These are phyloP conservation scores for Boechera retrofracta DNA, from an alignment of 345 rosid species.

Conservation along the genomic window DNA sequence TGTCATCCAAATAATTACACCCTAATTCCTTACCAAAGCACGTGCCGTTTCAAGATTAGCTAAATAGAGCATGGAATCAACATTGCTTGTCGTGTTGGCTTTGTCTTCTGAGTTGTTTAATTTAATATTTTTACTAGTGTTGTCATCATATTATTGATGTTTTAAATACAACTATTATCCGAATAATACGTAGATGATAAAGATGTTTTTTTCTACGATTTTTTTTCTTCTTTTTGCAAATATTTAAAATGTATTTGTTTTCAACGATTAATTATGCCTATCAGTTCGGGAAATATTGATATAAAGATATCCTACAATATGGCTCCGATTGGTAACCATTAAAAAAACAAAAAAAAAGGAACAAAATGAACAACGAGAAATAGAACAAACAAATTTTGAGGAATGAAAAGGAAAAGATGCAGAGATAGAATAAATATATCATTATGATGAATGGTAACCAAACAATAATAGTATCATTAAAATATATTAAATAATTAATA, in stretches of 20 bases:
- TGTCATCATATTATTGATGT: slow-evolving; percentile 4
- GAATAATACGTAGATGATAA: neutral
- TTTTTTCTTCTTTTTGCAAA: neutral
- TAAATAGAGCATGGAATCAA: slow-evolving; percentile 39
- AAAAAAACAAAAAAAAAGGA: too few relatives aligned
- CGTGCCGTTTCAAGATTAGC: slow-evolving; percentile 35
- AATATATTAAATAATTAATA: too few relatives aligned
- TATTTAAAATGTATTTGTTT: neutral
- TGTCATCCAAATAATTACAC: slow-evolving; percentile 27
- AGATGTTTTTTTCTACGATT: neutral
- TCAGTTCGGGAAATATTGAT: neutral
- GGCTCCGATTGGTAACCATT: too few relatives aligned
- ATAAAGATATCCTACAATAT: neutral
- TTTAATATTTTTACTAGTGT: slow-evolving; percentile 1
- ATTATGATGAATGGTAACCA: too few relatives aligned
- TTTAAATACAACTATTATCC: neutral
- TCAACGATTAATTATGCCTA: neutral
- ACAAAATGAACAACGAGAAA: too few relatives aligned
- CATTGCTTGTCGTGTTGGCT: slow-evolving; percentile 51
- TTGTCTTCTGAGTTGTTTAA: slow-evolving; percentile 29
- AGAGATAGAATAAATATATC: too few relatives aligned
- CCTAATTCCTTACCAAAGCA: slow-evolving; percentile 23
- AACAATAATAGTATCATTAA: too few relatives aligned
- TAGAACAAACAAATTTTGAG: too few relatives aligned
- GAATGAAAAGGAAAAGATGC: too few relatives aligned